Percentiles rank a stretch among this genome's conserved stretches.
Conservation (phyloP, 1,139 yeast species). For the Taphrina communis region DNA sequence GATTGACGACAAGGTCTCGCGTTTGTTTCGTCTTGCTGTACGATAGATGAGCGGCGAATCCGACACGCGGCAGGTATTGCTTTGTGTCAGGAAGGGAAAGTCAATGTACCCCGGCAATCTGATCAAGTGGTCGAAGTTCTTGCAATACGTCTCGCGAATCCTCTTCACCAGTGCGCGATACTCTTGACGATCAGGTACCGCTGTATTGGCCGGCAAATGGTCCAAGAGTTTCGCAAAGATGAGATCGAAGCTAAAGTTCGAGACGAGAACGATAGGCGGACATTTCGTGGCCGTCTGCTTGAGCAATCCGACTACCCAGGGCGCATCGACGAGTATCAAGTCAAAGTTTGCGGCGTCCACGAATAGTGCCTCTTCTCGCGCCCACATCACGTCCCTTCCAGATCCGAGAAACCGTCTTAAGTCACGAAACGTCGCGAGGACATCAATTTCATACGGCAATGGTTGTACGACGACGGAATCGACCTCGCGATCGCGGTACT, state of each 20-base stretch:
- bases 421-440: slow-evolving; percentile 1
- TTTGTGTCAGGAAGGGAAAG: slow-evolving; percentile 19
- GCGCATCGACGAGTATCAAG: slow-evolving; percentile 20
- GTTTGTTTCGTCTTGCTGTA: not conserved
- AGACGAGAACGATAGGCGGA: slow-evolving; percentile 5
- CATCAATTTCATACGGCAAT: slow-evolving; percentile 24
- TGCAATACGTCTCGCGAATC: not conserved
- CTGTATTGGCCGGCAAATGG: not conserved
- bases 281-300: not conserved
- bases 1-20: not conserved
- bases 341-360: slow-evolving; percentile 1
- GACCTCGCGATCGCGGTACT: slow-evolving; percentile 11
- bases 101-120: slow-evolving; percentile 33
- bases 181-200: not conserved
- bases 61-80: not conserved
- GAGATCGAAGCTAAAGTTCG: slow-evolving; percentile 31
- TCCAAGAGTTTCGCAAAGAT: slow-evolving; percentile 15
- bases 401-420: slow-evolving; percentile 8
- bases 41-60: slow-evolving; percentile 35
- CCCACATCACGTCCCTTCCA: slow-evolving; percentile 1
- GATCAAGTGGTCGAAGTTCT: not conserved
- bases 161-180: not conserved
- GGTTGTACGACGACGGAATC: slow-evolving; percentile 30
- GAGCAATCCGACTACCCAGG: slow-evolving; percentile 20
- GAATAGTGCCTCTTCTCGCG: not conserved